Percentiles rank a stretch among this genome's conserved stretches.
Conservation (phyloP, 1,284 basidiomycete species). For the Tylopilus sp. region DNA sequence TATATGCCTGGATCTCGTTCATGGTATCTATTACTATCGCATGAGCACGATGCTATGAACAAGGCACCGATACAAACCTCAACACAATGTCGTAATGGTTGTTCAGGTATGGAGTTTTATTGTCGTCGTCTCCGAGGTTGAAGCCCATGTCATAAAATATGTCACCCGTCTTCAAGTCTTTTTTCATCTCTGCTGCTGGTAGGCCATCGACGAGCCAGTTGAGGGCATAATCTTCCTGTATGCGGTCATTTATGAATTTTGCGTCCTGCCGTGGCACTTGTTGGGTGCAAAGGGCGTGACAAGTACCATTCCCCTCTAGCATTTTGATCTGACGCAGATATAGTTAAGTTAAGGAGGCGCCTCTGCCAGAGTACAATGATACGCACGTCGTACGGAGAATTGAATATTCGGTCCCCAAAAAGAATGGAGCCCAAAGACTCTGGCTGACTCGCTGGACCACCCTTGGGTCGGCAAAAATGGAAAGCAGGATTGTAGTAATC, state of each 20-base stretch:
- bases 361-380: background rate
- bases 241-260: conserved; percentile 87
- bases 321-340: conserved; percentile 59
- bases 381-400: conserved; percentile 80
- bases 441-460: conserved; percentile 72
- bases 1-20: conserved; percentile 60
- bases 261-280: conserved; percentile 68
- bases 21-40: conserved; percentile 63
- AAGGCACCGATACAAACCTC: conserved; percentile 43
- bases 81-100: conserved; percentile 89
- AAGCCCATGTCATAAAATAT: conserved; percentile 88
- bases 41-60: conserved; percentile 6
- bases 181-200: conserved; percentile 89
- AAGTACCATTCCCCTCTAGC: conserved; percentile 68
- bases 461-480: conserved; percentile 81
- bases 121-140: conserved; percentile 67
- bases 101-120: conserved; percentile 68
- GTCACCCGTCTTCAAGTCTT: conserved; percentile 71
- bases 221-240: conserved; percentile 87
- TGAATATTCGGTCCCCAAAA: conserved; percentile 94
- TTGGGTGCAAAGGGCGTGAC: conserved; percentile 68
- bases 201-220: conserved; percentile 96
- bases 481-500: conserved; percentile 87
- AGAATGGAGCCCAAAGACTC: conserved; percentile 91
- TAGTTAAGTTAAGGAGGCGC: conserved; percentile 6